Evolutionary conservation across 495 filamentous ascomycete species (phyloP).

Genomic region (Hypoxylon subgilvum): DNA sequence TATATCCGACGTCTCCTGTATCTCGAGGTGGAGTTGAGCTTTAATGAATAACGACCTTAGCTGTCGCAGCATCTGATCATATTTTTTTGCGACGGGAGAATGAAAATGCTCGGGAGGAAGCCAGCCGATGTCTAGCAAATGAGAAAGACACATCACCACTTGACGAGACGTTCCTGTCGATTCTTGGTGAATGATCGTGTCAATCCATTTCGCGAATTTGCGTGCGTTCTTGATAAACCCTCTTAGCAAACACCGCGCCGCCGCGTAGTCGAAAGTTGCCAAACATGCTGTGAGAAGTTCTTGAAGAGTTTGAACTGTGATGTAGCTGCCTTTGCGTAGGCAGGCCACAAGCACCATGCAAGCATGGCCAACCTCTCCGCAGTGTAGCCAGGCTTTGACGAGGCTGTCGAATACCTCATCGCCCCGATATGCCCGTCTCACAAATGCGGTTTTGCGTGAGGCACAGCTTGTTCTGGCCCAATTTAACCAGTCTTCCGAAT

Average conservation of each 20-base stretch:
- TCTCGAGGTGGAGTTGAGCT: slow-evolving; percentile 13
- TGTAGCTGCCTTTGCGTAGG: slow-evolving; percentile 35
- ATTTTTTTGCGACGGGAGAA: background rate
- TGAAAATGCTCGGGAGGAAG: slow-evolving; percentile 23
- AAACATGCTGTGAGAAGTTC: slow-evolving; percentile 45
- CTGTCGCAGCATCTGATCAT: background rate
- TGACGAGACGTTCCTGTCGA: slow-evolving; percentile 18
- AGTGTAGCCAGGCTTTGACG: slow-evolving; percentile 48
- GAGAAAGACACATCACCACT: slow-evolving; percentile 19
- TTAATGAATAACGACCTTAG: slow-evolving; percentile 3
- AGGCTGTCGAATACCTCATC: slow-evolving; percentile 44
- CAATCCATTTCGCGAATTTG: slow-evolving; percentile 5
- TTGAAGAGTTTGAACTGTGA: slow-evolving; percentile 39
- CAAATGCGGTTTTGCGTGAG: slow-evolving; percentile 25
- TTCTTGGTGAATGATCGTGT: slow-evolving; percentile 11
- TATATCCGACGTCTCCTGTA: slow-evolving; percentile 13
- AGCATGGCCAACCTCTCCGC: slow-evolving; percentile 42
- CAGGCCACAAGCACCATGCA: slow-evolving; percentile 43
- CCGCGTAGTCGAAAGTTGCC: slow-evolving; percentile 30
- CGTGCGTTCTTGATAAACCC: slow-evolving; percentile 39
- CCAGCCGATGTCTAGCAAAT: slow-evolving; percentile 30
- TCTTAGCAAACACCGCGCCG: slow-evolving; percentile 35
- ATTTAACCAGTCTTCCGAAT: slow-evolving; percentile 15
- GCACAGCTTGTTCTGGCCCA: slow-evolving; percentile 30
- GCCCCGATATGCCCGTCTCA: slow-evolving; percentile 38